Conservation (phyloP, 257 asterid genomes). For the Penstemon eatonii region DNA sequence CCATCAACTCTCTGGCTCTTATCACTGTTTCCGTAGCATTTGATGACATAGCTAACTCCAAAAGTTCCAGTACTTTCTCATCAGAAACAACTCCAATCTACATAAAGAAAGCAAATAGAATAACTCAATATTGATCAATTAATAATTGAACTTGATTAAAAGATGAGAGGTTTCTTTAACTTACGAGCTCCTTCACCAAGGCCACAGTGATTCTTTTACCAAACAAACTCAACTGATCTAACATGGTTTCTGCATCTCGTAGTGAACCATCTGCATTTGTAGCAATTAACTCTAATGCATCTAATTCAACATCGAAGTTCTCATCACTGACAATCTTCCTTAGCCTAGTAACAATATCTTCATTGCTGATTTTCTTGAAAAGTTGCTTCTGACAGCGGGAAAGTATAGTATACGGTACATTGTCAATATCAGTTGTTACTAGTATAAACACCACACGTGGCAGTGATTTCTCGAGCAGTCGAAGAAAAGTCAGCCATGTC, state of each 20-base stretch:
- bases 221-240: constrained; percentile 92
- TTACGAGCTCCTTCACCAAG: constrained; percentile 94
- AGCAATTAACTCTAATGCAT: constrained; percentile 87
- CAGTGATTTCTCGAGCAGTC: constrained; percentile 75
- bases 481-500: constrained; percentile 81
- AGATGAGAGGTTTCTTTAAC: constrained; percentile 31
- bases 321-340: constrained; percentile 68
- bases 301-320: constrained; percentile 69
- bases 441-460: constrained; percentile 70
- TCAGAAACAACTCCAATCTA: constrained; percentile 96
- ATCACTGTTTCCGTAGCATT: constrained; percentile 89
- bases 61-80: constrained; percentile 79
- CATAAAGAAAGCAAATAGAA: constrained; percentile 16
- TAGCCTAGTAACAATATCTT: constrained; percentile 68
- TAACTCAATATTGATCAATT: background rate
- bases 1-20: constrained; percentile 79
- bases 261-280: constrained; percentile 92
- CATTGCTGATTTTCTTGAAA: constrained; percentile 72
- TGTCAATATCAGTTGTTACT: constrained; percentile 74
- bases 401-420: constrained; percentile 71
- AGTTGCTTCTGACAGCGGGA: constrained; percentile 89
- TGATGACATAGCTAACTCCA: constrained; percentile 93
- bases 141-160: background rate
- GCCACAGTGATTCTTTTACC: constrained; percentile 81
- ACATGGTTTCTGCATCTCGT: constrained; percentile 92